Percentiles rank a stretch among this genome's conserved stretches.
phyloP scores from a whole-genome alignment of 176 grass and related monocot species.

The Oryza rufipogon region DNA sequence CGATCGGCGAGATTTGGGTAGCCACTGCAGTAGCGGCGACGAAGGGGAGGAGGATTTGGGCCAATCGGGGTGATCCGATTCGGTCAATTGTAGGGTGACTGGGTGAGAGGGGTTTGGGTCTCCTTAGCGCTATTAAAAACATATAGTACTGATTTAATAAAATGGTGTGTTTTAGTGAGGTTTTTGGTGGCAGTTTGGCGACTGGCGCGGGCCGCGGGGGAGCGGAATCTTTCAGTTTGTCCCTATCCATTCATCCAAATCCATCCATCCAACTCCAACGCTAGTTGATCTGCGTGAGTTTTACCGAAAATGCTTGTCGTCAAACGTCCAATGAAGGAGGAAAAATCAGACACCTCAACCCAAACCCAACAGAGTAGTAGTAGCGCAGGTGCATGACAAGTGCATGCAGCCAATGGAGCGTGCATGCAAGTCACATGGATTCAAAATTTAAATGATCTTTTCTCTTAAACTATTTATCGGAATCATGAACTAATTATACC shows the following conservation, averaged over 20 bases:
- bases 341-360: too few relatives aligned
- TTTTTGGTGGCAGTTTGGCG: slow-evolving; percentile 40
- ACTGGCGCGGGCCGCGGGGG: background rate
- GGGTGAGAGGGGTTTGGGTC: background rate
- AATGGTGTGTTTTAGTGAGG: slow-evolving; percentile 14
- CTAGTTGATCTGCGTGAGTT: background rate
- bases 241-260: background rate
- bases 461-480: too few relatives aligned
- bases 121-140: background rate
- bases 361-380: too few relatives aligned
- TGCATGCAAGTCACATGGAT: too few relatives aligned
- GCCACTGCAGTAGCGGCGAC: background rate
- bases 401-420: too few relatives aligned
- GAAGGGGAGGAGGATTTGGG: background rate
- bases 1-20: background rate
- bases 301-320: too few relatives aligned
- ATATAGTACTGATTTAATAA: too few relatives aligned
- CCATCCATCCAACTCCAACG: background rate
- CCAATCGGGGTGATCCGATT: background rate
- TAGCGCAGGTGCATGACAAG: too few relatives aligned
- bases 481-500: too few relatives aligned
- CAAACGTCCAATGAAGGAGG: too few relatives aligned
- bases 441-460: too few relatives aligned
- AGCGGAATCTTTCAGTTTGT: slow-evolving; percentile 38
- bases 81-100: background rate